These are phyloP conservation scores for Isoetes engelmannii DNA, from an alignment of 83 land plant genomes.

Conservation along the genomic window DNA sequence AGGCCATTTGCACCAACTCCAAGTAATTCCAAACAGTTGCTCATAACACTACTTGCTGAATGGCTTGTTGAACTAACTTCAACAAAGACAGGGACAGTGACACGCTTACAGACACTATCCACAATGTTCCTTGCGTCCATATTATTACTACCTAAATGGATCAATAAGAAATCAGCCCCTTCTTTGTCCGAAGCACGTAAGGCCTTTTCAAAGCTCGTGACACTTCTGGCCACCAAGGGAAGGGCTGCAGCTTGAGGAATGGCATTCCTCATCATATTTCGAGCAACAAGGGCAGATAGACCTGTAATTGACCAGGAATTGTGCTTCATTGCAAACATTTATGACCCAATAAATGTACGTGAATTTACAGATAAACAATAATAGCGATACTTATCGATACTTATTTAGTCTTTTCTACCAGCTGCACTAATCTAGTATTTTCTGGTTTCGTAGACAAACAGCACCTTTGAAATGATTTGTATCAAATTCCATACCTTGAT, in stretches of 20 bases:
- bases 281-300: slow-evolving; percentile 79
- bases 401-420: too few species aligned
- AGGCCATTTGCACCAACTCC: slow-evolving; percentile 78
- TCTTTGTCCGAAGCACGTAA: slow-evolving; percentile 59
- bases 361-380: too few species aligned
- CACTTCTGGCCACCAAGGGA: slow-evolving; percentile 76
- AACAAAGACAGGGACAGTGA: slow-evolving; percentile 69
- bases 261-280: slow-evolving; percentile 77
- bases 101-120: slow-evolving; percentile 31
- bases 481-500: too few species aligned
- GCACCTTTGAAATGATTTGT: too few species aligned
- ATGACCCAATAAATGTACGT: neutral
- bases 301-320: too few species aligned
- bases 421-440: too few species aligned
- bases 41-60: neutral
- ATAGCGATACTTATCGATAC: too few species aligned
- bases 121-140: slow-evolving; percentile 15
- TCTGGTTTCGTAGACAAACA: too few species aligned
- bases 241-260: slow-evolving; percentile 51
- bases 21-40: slow-evolving; percentile 26
- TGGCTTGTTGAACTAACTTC: neutral
- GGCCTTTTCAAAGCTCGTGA: slow-evolving; percentile 52
- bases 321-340: too few species aligned
- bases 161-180: slow-evolving; percentile 84
- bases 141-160: slow-evolving; percentile 14